phyloP scores from a whole-genome alignment of 2,329 filamentous ascomycete species.

The Fusarium acutatum region DNA sequence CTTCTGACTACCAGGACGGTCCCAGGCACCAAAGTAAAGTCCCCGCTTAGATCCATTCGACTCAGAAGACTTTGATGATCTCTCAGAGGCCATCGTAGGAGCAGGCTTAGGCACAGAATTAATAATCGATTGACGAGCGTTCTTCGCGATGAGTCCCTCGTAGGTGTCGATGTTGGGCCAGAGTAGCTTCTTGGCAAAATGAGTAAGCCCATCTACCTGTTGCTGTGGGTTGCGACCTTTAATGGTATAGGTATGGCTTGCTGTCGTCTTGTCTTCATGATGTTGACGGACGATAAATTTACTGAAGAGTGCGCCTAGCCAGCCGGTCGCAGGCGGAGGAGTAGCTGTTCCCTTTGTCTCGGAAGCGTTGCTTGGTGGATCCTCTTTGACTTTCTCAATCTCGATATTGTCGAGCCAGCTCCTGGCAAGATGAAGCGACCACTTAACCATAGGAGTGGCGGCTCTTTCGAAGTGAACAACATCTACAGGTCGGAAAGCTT shows the following conservation, averaged over 20 bases:
- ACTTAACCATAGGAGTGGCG: slow-evolving; percentile 69
- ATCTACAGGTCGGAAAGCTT: slow-evolving; percentile 63
- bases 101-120: slow-evolving; percentile 42
- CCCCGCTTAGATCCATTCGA: slow-evolving; percentile 50
- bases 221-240: slow-evolving; percentile 64
- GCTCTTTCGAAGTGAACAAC: slow-evolving; percentile 69
- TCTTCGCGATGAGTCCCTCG: slow-evolving; percentile 58
- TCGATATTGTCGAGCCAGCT: slow-evolving; percentile 75
- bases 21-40: slow-evolving; percentile 58
- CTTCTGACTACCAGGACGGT: slow-evolving; percentile 45
- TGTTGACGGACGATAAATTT: slow-evolving; percentile 58
- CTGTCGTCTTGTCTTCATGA: slow-evolving; percentile 47
- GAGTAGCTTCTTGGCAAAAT: slow-evolving; percentile 69
- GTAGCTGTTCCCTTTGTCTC: slow-evolving; percentile 11
- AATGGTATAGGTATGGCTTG: slow-evolving; percentile 57
- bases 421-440: slow-evolving; percentile 71
- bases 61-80: slow-evolving; percentile 43
- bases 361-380: background rate
- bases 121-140: slow-evolving; percentile 52
- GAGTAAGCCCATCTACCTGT: slow-evolving; percentile 68
- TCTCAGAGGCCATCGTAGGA: slow-evolving; percentile 28
- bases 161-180: slow-evolving; percentile 70
- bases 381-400: slow-evolving; percentile 56
- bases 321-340: slow-evolving; percentile 43
- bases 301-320: slow-evolving; percentile 67